Percentiles rank a stretch among this genome's conserved stretches.
These are phyloP conservation scores for Trichoderma sp. DNA, from an alignment of 2,329 filamentous ascomycete genomes.

Conservation along the genomic window DNA sequence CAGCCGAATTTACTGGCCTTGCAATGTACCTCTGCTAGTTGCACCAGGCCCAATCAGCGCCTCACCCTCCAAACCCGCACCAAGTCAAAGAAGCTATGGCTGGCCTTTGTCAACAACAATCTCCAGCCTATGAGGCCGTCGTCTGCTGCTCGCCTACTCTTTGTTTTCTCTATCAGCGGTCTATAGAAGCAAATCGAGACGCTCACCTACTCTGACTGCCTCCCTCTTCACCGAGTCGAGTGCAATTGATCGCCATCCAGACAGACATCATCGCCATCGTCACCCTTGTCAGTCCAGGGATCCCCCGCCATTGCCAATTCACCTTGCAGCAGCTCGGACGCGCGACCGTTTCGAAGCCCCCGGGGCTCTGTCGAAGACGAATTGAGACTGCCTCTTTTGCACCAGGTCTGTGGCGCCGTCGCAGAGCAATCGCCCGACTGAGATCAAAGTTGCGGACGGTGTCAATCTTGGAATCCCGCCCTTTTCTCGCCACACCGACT, in stretches of 20 bases:
- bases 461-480: conserved; percentile 24
- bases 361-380: conserved; percentile 12
- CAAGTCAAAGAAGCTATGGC: neutral
- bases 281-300: conserved; percentile 9
- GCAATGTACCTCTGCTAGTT: neutral
- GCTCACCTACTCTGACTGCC: neutral
- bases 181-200: neutral
- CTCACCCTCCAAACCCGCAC: neutral
- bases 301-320: conserved; percentile 34
- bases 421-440: conserved; percentile 1
- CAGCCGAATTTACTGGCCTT: neutral
- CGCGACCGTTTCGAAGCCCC: conserved; percentile 11
- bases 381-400: conserved; percentile 17
- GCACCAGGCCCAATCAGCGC: conserved; percentile 5
- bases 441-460: conserved; percentile 14
- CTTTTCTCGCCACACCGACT: conserved; percentile 20
- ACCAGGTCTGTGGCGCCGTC: conserved; percentile 8
- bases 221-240: neutral
- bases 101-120: neutral
- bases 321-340: conserved; percentile 31
- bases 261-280: neutral
- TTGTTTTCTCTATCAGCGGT: neutral
- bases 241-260: conserved; percentile 7
- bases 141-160: neutral
- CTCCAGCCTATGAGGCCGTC: neutral